Conservation (phyloP, 75 land plant species). For the Cunninghamia lanceolata region DNA sequence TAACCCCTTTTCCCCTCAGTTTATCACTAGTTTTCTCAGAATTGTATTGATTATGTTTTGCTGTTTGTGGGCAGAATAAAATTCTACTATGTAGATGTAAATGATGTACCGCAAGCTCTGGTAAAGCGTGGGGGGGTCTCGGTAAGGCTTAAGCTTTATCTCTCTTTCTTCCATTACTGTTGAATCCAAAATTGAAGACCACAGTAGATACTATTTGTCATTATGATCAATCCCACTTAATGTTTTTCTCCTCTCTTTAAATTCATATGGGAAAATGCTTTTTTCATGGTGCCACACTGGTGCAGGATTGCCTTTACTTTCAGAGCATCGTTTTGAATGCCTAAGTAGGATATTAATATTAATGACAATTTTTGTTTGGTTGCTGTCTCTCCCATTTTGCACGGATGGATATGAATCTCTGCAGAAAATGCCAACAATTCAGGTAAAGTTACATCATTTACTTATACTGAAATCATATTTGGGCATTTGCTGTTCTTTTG, state of each 20-base stretch:
- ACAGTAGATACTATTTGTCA: too few species aligned
- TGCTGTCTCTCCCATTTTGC: neutral
- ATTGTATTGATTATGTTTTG: neutral
- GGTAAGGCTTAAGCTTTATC: slow-evolving; percentile 39
- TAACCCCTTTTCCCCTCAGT: slow-evolving; percentile 12
- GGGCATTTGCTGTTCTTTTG: neutral
- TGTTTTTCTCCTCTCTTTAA: too few species aligned
- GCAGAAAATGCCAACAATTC: slow-evolving; percentile 70
- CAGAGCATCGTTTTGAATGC: neutral
- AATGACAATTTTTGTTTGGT: neutral
- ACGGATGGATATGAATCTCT: neutral
- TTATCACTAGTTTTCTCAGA: neutral
- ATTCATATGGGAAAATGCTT: too few species aligned
- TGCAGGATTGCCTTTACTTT: neutral
- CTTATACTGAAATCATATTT: neutral
- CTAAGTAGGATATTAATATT: neutral
- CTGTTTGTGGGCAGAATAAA: slow-evolving; percentile 39
- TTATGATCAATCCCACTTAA: too few species aligned
- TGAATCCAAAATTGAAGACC: too few species aligned
- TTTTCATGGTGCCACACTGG: too few species aligned
- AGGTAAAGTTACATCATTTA: slow-evolving; percentile 38
- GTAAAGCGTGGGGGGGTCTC: slow-evolving; percentile 76
- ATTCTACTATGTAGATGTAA: slow-evolving; percentile 88
- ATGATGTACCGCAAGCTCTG: slow-evolving; percentile 73
- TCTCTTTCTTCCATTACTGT: neutral